Conservation (phyloP, 129 eudicot genomes). For the Cynara cardunculus region DNA sequence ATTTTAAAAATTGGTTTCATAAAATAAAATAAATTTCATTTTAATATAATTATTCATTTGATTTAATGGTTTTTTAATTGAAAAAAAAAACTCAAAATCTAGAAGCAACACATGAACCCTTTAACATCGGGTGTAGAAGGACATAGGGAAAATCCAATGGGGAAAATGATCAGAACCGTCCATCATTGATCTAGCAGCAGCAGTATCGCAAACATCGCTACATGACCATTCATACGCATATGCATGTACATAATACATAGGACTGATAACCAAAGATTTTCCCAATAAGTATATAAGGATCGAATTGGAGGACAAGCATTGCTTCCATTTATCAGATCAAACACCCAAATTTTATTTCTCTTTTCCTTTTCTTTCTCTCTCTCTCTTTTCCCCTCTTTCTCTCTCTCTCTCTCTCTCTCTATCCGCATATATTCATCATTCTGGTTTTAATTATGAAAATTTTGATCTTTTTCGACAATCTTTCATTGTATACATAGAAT, state of each 20-base stretch:
- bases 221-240: constrained; percentile 4
- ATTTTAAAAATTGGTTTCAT: too few relatives aligned
- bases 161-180: constrained; percentile 18
- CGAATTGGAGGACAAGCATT: constrained; percentile 37
- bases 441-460: constrained; percentile 4
- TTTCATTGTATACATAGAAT: constrained; percentile 9
- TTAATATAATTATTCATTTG: not conserved
- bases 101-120: not conserved
- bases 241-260: not conserved
- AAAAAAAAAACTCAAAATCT: not conserved
- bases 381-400: not conserved
- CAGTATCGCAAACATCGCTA: constrained; percentile 13
- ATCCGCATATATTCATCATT: constrained; percentile 29
- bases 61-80: too few relatives aligned
- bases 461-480: constrained; percentile 25
- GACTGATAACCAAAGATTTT: constrained; percentile 27
- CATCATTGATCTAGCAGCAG: constrained; percentile 11
- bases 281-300: constrained; percentile 52
- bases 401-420: constrained; percentile 3
- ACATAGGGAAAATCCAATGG: not conserved
- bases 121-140: not conserved
- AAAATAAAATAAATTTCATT: not conserved
- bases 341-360: constrained; percentile 34
- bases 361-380: not conserved
- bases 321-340: constrained; percentile 47